Evolutionary conservation across 2,329 filamentous ascomycete genomes (phyloP).

Genomic region (Sporothrix variecibatus): DNA sequence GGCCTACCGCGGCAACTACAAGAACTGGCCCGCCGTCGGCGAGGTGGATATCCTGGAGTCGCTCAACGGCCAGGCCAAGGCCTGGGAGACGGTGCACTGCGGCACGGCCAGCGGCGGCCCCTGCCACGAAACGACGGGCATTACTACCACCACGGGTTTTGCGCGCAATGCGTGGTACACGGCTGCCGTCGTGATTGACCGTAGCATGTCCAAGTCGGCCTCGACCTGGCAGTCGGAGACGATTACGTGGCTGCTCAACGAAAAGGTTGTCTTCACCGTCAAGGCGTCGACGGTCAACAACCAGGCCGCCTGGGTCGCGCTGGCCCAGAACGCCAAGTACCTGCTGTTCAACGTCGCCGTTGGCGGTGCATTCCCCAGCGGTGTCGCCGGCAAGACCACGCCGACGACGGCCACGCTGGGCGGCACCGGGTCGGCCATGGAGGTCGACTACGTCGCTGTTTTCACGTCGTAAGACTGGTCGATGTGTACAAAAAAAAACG

Average conservation of each 20-base stretch:
- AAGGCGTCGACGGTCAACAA: slow-evolving; percentile 49
- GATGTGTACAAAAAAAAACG: background rate
- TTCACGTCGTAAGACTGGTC: slow-evolving; percentile 36
- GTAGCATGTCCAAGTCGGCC: slow-evolving; percentile 39
- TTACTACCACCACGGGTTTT: slow-evolving; percentile 34
- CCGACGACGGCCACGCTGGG: slow-evolving; percentile 51
- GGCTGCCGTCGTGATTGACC: slow-evolving; percentile 54
- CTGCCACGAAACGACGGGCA: slow-evolving; percentile 46
- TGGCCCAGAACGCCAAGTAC: slow-evolving; percentile 54
- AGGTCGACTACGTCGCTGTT: slow-evolving; percentile 54
- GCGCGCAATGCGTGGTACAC: slow-evolving; percentile 44
- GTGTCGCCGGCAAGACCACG: slow-evolving; percentile 35
- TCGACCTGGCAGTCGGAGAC: slow-evolving; percentile 49
- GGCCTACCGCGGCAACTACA: slow-evolving; percentile 42
- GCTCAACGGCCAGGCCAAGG: slow-evolving; percentile 42
- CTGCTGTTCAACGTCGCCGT: slow-evolving; percentile 59
- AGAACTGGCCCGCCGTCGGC: slow-evolving; percentile 46
- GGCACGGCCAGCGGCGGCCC: slow-evolving; percentile 43
- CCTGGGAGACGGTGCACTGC: slow-evolving; percentile 47
- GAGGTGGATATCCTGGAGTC: slow-evolving; percentile 51
- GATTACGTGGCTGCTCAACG: slow-evolving; percentile 55
- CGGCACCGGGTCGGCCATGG: slow-evolving; percentile 52
- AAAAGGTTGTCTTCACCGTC: slow-evolving; percentile 46
- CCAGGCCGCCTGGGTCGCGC: slow-evolving; percentile 49
- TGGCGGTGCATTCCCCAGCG: slow-evolving; percentile 49